phyloP scores from a whole-genome alignment of 2,329 filamentous ascomycete genomes.

The Trichocomaceae sp. region DNA sequence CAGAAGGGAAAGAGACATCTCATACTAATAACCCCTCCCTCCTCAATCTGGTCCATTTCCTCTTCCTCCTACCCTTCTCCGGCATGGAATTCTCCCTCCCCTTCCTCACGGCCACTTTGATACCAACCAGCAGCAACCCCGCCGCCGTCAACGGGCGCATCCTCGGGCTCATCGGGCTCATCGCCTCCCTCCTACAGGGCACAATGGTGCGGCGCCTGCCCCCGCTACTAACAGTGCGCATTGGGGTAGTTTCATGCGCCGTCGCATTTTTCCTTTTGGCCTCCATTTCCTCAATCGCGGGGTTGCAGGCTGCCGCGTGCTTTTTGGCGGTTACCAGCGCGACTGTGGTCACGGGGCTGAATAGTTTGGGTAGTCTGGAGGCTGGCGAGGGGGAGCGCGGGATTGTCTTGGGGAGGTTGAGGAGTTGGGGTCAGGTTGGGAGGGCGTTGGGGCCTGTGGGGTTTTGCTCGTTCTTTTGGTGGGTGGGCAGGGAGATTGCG shows the following conservation, averaged over 20 bases:
- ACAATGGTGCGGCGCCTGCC: conserved; percentile 81
- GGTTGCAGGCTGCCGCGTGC: conserved; percentile 74
- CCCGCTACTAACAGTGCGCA: conserved; percentile 69
- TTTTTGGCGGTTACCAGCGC: conserved; percentile 84
- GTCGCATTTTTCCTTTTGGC: conserved; percentile 74
- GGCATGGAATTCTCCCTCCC: conserved; percentile 97
- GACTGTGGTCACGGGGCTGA: conserved; percentile 89
- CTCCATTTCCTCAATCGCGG: conserved; percentile 58
- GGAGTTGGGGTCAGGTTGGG: conserved; percentile 77
- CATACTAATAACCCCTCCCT: conserved; percentile 77
- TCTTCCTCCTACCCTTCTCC: conserved; percentile 93
- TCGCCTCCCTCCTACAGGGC: conserved; percentile 88
- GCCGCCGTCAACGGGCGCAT: conserved; percentile 76
- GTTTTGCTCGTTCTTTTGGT: conserved; percentile 97
- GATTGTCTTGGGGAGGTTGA: conserved; percentile 74
- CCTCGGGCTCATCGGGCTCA: conserved; percentile 82
- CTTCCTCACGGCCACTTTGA: conserved; percentile 95
- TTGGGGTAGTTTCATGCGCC: conserved; percentile 71
- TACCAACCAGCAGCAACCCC: conserved; percentile 55
- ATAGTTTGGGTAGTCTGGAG: conserved; percentile 86
- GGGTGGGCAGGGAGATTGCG: conserved; percentile 81
- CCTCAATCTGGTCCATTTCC: conserved; percentile 78
- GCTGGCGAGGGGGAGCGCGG: conserved; percentile 73
- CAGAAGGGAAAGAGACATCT: too few species aligned
- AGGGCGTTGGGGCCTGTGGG: conserved; percentile 78